phyloP scores from a whole-genome alignment of 2,329 filamentous ascomycete genomes.

The Ceratocystis destructans region DNA sequence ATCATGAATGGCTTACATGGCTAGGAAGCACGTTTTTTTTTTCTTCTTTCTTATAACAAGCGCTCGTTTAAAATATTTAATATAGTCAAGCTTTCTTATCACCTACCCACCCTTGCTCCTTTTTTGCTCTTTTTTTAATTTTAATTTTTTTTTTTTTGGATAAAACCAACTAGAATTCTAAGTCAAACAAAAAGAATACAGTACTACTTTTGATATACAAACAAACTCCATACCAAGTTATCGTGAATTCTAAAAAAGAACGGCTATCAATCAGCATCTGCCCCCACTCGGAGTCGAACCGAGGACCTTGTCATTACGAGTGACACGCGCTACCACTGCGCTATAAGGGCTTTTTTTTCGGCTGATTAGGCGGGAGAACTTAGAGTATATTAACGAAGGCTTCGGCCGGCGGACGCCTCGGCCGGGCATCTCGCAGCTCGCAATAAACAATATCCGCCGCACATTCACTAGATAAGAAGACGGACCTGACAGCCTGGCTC shows the following conservation, averaged over 20 bases:
- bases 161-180: not conserved
- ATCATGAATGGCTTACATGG: conserved; percentile 66
- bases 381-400: not conserved
- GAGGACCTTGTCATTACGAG: conserved; percentile 29
- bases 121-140: too few species aligned
- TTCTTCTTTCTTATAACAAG: not conserved
- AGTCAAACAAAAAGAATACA: not conserved
- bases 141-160: not conserved
- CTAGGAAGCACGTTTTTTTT: conserved; percentile 22
- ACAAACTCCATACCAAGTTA: not conserved
- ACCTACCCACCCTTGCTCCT: not conserved
- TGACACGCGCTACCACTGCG: conserved; percentile 29
- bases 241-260: not conserved
- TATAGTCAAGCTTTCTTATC: not conserved
- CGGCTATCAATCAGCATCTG: conserved; percentile 12
- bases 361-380: not conserved
- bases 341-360: conserved; percentile 24
- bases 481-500: too few species aligned
- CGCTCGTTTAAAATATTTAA: not conserved
- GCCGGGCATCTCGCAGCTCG: too few species aligned
- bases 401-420: not conserved
- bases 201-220: not conserved
- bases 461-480: too few species aligned
- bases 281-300: conserved; percentile 28
- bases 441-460: too few species aligned